Base-by-base conservation (phyloP, 176 grass and related monocot genomes). In the Bothriochloa decipiens region DNA sequence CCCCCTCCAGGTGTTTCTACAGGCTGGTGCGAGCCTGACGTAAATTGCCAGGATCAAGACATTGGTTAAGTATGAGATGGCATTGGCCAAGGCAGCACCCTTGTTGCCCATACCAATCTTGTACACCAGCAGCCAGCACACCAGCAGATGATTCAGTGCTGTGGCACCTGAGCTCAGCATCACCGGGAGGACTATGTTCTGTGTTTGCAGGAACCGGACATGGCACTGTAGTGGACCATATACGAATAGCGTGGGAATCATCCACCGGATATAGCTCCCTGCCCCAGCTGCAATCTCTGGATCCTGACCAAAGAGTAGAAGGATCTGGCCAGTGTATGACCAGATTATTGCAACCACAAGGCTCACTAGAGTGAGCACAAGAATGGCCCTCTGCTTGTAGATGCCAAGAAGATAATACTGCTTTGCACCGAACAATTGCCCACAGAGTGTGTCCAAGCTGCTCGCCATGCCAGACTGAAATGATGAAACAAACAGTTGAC, bases 51-150 rank as follows among this genome's bases (percentile, higher is more conserved):
- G 33, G 33, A 94, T 68, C 7, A 65, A 16, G 2, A 88, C 65
- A 39, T 94, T 94, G 35, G 79, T 75, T 68, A 87, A 86, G 71
- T 91, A 87, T 0, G 92, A 91, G 64, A 97, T 75, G 18, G 78
- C 68, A 67, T 75, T 89, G 20, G 55, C 87, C 7, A 92, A 43
- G 16, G 95, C 95, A 60, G 95, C 95, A 35, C 95, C 92, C 75
- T 91, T 92, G 80, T 47, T 87, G 11, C 86, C 90, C 47, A 97
- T 76, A 11, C 90, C 95, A 47, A 84, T 82, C 68, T 68, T 63
- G 70, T 87, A 92, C 46, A 97, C 95, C 78, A 97, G 68, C 16
- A 94, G 8, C 95, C 95, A 97, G 68, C 95, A 97, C 11, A 97
- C 90, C 5, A 77, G 35, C 18, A 92, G 58, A 76, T 97, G 95